These are phyloP conservation scores for Rhinocladiella similis DNA, from an alignment of 2,329 filamentous ascomycete genomes.

Conservation along the genomic window DNA sequence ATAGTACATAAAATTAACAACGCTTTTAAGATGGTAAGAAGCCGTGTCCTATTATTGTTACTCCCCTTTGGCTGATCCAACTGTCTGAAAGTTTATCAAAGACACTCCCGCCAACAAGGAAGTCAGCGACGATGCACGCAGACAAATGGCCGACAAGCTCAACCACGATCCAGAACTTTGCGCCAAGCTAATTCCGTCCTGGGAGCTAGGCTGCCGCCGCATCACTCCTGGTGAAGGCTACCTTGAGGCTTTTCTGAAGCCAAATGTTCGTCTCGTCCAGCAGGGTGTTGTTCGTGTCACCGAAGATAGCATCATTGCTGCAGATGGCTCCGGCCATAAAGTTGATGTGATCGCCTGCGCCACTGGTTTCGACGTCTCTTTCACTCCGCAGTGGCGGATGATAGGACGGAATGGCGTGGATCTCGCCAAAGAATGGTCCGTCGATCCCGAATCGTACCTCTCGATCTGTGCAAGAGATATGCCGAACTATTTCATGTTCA, in stretches of 20 bases:
- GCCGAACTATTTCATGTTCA: slow-evolving; percentile 37
- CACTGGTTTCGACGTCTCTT: slow-evolving; percentile 34
- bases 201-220: slow-evolving; percentile 25
- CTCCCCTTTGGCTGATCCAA: background rate
- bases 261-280: slow-evolving; percentile 34
- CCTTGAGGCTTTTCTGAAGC: slow-evolving; percentile 28
- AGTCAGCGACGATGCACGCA: slow-evolving; percentile 2
- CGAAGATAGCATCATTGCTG: slow-evolving; percentile 30
- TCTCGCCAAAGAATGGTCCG: slow-evolving; percentile 45
- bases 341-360: slow-evolving; percentile 31
- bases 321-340: slow-evolving; percentile 29
- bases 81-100: background rate
- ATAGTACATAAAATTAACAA: slow-evolving; percentile 15
- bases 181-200: slow-evolving; percentile 31
- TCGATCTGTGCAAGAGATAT: slow-evolving; percentile 28
- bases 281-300: slow-evolving; percentile 32
- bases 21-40: slow-evolving; percentile 15
- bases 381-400: slow-evolving; percentile 46
- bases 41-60: background rate
- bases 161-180: slow-evolving; percentile 29
- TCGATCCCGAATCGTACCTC: slow-evolving; percentile 34
- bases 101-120: slow-evolving; percentile 3
- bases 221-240: slow-evolving; percentile 30
- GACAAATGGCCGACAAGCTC: slow-evolving; percentile 12
- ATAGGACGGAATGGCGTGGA: slow-evolving; percentile 37